Evolutionary conservation across 257 asterid species (phyloP).

Genomic region (Nicotiana attenuata): DNA sequence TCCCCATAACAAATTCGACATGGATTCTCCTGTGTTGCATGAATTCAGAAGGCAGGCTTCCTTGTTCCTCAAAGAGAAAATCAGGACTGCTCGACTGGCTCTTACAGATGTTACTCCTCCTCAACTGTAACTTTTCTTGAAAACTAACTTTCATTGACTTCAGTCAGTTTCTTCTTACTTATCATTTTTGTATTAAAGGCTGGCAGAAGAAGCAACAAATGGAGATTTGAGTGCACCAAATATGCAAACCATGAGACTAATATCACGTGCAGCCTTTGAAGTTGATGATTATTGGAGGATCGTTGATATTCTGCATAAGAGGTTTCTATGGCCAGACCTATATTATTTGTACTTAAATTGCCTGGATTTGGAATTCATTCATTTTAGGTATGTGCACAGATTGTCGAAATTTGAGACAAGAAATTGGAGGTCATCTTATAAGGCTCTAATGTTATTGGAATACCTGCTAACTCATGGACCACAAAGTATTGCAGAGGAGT

Average conservation of each 20-base stretch:
- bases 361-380: not conserved
- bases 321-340: constrained; percentile 23
- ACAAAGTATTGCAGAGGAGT: constrained; percentile 65
- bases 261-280: constrained; percentile 80
- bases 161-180: not conserved
- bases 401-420: constrained; percentile 45
- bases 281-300: constrained; percentile 80
- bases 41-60: constrained; percentile 82
- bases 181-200: constrained; percentile 27
- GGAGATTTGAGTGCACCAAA: constrained; percentile 55
- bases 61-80: constrained; percentile 58
- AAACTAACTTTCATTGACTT: not conserved
- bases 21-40: constrained; percentile 39
- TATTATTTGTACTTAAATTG: not conserved
- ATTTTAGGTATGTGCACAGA: constrained; percentile 25
- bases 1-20: not conserved
- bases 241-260: constrained; percentile 47
- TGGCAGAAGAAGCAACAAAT: constrained; percentile 61
- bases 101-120: constrained; percentile 69
- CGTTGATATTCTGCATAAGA: constrained; percentile 59
- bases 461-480: constrained; percentile 84
- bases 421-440: constrained; percentile 67
- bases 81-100: constrained; percentile 72
- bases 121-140: constrained; percentile 45
- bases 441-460: constrained; percentile 54